Evolutionary conservation across 148 eudicot genomes (phyloP).

Genomic region (Simmondsia chinensis): DNA sequence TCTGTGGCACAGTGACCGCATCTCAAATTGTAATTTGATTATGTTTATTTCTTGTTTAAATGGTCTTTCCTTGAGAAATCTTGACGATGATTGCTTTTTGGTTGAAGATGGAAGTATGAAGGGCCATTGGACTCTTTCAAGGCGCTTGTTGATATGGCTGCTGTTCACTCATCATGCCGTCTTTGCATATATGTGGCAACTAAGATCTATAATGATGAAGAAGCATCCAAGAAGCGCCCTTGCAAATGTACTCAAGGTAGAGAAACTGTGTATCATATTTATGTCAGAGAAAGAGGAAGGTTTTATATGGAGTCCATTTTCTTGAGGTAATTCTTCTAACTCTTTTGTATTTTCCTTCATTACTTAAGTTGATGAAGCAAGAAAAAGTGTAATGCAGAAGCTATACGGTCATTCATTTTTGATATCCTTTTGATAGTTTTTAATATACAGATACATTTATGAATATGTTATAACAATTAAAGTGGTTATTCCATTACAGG

Average conservation of each 20-base stretch:
- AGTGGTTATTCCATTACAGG: too few species aligned
- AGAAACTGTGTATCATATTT: slow-evolving; percentile 69
- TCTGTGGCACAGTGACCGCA: too few species aligned
- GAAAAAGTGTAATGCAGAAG: neutral
- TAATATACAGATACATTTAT: too few species aligned
- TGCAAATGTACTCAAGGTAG: slow-evolving; percentile 76
- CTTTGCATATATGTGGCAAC: slow-evolving; percentile 83
- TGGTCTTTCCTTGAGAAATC: neutral
- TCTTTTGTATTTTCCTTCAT: neutral
- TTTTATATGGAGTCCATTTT: slow-evolving; percentile 75
- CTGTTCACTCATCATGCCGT: slow-evolving; percentile 97
- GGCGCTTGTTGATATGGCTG: slow-evolving; percentile 96
- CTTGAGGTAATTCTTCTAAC: slow-evolving; percentile 44
- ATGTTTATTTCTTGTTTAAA: neutral
- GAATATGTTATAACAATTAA: too few species aligned
- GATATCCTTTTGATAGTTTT: too few species aligned
- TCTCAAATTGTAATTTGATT: too few species aligned
- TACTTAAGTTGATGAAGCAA: neutral
- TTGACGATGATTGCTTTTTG: slow-evolving; percentile 1
- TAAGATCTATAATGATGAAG: slow-evolving; percentile 54
- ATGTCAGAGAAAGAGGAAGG: slow-evolving; percentile 86
- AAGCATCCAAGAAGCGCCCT: slow-evolving; percentile 51
- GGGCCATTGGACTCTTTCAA: slow-evolving; percentile 93
- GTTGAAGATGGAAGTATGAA: slow-evolving; percentile 79
- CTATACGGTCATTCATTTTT: neutral